Conservation (phyloP, 805 yeast species). For the Zygoascus flipseniorum region DNA sequence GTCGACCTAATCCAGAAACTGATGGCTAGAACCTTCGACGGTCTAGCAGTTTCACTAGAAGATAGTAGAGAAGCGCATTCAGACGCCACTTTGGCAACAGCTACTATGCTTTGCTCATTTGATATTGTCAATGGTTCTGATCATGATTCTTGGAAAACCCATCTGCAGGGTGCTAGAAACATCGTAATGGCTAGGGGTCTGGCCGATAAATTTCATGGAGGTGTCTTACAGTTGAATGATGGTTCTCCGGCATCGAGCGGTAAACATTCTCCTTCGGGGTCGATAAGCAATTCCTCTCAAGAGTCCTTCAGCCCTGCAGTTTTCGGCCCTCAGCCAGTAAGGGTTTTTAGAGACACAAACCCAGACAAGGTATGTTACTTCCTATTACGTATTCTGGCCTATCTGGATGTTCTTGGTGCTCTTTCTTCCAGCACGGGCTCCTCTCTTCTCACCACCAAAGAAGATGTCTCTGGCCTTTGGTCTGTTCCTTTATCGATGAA, state of each 20-base stretch:
- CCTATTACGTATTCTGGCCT: conserved; percentile 60
- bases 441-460: conserved; percentile 18
- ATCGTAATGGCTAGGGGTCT: conserved; percentile 47
- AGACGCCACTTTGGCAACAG: conserved; percentile 58
- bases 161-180: conserved; percentile 58
- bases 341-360: conserved; percentile 12
- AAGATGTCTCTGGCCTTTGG: conserved; percentile 29
- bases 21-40: conserved; percentile 49
- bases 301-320: not conserved
- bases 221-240: conserved; percentile 4
- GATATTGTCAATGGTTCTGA: conserved; percentile 35
- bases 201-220: conserved; percentile 23
- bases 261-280: not conserved
- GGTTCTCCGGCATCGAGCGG: not conserved
- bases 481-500: conserved; percentile 14
- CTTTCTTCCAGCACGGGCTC: conserved; percentile 39
- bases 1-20: conserved; percentile 40
- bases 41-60: conserved; percentile 41
- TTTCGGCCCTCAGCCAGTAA: conserved; percentile 12
- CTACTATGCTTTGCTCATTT: conserved; percentile 49
- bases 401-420: conserved; percentile 55
- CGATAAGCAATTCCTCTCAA: not conserved
- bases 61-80: conserved; percentile 47
- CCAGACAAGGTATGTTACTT: conserved; percentile 39
- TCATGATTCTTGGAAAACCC: conserved; percentile 48